Conservation (phyloP, 2,329 filamentous ascomycete genomes). For the Monosporascus cannonballus region DNA sequence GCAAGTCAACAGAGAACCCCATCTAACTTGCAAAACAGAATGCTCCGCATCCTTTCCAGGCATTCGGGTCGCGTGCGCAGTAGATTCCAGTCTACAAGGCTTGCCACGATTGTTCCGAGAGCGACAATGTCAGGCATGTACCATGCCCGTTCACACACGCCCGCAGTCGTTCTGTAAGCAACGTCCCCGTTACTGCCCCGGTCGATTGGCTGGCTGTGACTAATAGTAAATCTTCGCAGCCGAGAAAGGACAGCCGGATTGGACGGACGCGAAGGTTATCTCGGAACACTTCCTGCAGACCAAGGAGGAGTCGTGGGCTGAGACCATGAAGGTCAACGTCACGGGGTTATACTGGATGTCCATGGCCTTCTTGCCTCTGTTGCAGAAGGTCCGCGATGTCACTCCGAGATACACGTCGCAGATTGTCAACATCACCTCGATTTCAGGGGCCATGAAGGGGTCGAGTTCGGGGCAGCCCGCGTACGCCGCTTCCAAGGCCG, state of each 20-base stretch:
- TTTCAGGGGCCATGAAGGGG: constrained; percentile 47
- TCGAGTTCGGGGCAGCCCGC: constrained; percentile 44
- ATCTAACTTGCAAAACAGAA: no score
- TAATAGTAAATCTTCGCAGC: constrained; percentile 6
- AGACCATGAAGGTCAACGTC: constrained; percentile 46
- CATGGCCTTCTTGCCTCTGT: constrained; percentile 45
- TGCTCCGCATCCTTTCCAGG: no score
- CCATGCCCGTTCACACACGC: no score
- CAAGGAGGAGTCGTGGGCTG: constrained; percentile 37
- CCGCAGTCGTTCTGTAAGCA: constrained; percentile 8
- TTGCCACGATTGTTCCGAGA: no score
- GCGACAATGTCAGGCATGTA: no score
- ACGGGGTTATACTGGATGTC: constrained; percentile 43
- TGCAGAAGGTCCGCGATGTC: constrained; percentile 37
- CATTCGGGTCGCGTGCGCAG: no score
- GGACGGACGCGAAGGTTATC: constrained; percentile 38
- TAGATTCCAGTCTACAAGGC: no score
- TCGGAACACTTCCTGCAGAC: constrained; percentile 44
- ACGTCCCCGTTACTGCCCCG: no score
- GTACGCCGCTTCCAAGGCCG: constrained; percentile 44
- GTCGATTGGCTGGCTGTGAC: no score
- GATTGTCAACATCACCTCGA: constrained; percentile 40
- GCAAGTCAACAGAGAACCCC: no score
- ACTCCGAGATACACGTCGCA: constrained; percentile 28
- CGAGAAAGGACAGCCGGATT: constrained; percentile 37